Percentiles rank a stretch among this genome's conserved stretches.
Evolutionary conservation across 2,329 filamentous ascomycete species (phyloP).

Genomic region (Diplocarpon mali): DNA sequence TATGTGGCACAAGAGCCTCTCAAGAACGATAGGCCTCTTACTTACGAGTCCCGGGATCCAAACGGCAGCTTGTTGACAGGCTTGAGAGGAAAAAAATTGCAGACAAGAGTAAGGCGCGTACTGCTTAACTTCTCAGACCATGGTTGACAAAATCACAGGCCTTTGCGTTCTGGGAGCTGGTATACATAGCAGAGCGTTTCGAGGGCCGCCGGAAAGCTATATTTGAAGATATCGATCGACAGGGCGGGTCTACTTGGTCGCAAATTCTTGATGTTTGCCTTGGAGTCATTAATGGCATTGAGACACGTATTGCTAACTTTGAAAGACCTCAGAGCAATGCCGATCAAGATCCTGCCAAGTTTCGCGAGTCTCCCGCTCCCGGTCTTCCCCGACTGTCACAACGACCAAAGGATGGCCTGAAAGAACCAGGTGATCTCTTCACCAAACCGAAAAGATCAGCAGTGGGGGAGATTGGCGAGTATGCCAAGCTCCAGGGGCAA

Average conservation of each 20-base stretch:
- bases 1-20: constrained; percentile 72
- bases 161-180: constrained; percentile 88
- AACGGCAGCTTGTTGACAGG: constrained; percentile 83
- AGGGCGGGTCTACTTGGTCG: constrained; percentile 68
- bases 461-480: constrained; percentile 17
- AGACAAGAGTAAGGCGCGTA: constrained; percentile 48
- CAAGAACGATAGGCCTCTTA: constrained; percentile 77
- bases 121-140: background rate
- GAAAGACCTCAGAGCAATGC: constrained; percentile 30
- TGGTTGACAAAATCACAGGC: constrained; percentile 34
- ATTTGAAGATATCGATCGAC: constrained; percentile 77
- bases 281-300: constrained; percentile 55
- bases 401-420: constrained; percentile 20
- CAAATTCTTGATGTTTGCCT: constrained; percentile 65
- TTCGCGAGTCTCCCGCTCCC: constrained; percentile 8
- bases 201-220: constrained; percentile 64
- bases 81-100: constrained; percentile 69
- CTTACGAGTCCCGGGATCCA: constrained; percentile 75
- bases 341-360: constrained; percentile 24
- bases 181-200: constrained; percentile 65
- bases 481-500: constrained; percentile 24
- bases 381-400: constrained; percentile 20
- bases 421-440: constrained; percentile 22
- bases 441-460: constrained; percentile 12
- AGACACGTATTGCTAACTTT: constrained; percentile 51